Base-by-base conservation (phyloP, 2,329 filamentous ascomycete genomes). In the Alternaria burnsii region DNA sequence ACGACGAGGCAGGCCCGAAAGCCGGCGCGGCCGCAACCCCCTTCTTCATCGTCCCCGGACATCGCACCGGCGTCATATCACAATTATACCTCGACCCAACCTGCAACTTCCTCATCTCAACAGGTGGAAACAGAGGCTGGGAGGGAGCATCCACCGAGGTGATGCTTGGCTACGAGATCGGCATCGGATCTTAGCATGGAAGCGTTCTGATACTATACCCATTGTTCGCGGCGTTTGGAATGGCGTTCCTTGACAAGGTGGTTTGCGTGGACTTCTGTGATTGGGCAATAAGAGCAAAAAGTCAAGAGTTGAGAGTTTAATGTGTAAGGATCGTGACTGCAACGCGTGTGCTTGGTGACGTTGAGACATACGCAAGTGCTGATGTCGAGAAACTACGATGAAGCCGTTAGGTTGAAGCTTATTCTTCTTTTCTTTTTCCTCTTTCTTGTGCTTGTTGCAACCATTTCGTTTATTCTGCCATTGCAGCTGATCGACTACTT, bases 41-140 rank as follows among this genome's bases (percentile, higher is more conserved):
- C 0, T 99, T 98, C 78, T 85, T 97, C n/a, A 97, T 99, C 67
- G 90, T 99, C 24, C 95, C 95, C 0, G 95, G 95, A 0, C 95
- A 91, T 73, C 84, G 93, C 16, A 94, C 94, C 0, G 94, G 94
- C 44, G 92, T 97, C 42, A 94, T 97, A 42, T 92, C 91, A 0
- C 89, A 91, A 61, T 81, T 98, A 10, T 95, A 94, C 72, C 84
- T 97, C 47, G 95, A 99, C 76, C 91, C 91, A 5, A 91, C 92
- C 0, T 94, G 92, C 75, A 86, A 89, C 18, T 98, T 94, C 75
- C 94, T 99, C 90, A 86, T 99, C 34, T 94, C 92, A 2, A 92
- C 93, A 0, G 94, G 92, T 5, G 95, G 95, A 0, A 98, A 95
- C 63, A 83, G 95, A 63, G 95, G 95, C 1, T 99, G 95, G 95